Conservation (phyloP, 169 alveolate species). For the Eimeria falciformis region DNA sequence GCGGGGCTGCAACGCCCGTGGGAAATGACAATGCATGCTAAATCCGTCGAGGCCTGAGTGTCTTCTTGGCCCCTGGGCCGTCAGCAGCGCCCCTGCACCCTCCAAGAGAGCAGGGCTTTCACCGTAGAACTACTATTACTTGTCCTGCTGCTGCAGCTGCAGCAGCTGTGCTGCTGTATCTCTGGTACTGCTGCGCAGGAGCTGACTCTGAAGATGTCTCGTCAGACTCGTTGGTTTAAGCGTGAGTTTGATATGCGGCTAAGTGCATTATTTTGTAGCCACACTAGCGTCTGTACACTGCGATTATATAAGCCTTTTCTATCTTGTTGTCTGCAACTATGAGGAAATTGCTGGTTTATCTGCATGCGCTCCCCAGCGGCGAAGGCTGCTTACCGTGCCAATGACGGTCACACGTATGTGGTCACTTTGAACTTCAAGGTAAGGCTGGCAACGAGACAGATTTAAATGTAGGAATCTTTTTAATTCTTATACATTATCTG, state of each 20-base stretch:
- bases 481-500: background rate
- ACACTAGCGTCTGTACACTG: no score
- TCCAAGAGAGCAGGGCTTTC: no score
- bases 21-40: no score
- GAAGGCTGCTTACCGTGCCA: slow-evolving; percentile 1
- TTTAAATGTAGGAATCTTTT: background rate
- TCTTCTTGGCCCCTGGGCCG: no score
- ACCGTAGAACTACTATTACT: no score
- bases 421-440: slow-evolving; percentile 33
- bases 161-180: background rate
- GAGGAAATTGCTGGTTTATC: no score
- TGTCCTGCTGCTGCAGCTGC: slow-evolving; percentile 22
- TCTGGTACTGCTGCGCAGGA: slow-evolving; percentile 2
- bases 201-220: slow-evolving; percentile 17
- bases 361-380: background rate
- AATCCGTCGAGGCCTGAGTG: no score
- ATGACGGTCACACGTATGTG: slow-evolving; percentile 25
- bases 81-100: no score
- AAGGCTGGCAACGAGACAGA: background rate
- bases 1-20: no score
- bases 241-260: slow-evolving; percentile 27
- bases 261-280: background rate
- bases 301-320: background rate
- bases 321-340: background rate
- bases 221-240: slow-evolving; percentile 31